Base-by-base conservation (phyloP, 768 basidiomycete genomes). In the Leccinum boreale region DNA sequence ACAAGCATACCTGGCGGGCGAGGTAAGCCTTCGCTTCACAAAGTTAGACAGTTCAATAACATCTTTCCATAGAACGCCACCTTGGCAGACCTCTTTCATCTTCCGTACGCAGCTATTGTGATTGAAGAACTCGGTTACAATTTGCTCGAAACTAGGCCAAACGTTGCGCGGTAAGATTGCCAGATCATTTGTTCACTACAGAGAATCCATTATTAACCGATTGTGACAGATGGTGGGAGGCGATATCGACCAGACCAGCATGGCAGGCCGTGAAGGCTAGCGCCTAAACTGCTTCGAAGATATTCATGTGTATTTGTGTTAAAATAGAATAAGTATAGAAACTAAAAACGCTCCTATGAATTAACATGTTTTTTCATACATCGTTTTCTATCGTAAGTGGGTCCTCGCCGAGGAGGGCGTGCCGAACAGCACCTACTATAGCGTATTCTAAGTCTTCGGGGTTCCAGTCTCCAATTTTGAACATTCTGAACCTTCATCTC, bases 1-100 rank as follows among this genome's bases (percentile, higher is more conserved):
- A 66, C 78, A 80, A 33, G 68, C 74, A 31, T 86, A 84, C 61
- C 68, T 85, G 6, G 81, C 81, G 26, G 85, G 86, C n/a, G 73
- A 83, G 60, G 84, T 81, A 58, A 53, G 77, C 70, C 35, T 3
- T 19, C 2, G 5, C 3, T 36, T 44, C 29, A 1, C 4, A 12
- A 11, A 21, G 36, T 23, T 36, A 8, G 10, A 17, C n/a, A 4
- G 21, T 42, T 33, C n/a, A 23, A 53, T 5, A 19, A 26, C 24
- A 5, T 21, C 26, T 50, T 53, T 54, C 2, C 31, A 28, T 48
- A 82, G 81, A 69, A 64, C 28, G 3, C 79, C 0, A 78, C 79
- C 1, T 67, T 81, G 12, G 80, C 75, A 1, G 80, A 82, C 56
- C 61, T 82, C 11, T 77, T 73, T 59, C 78, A 81, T 56, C 66